A percentile compares a stretch with the other conserved stretches of the same genome.
phyloP scores from a whole-genome alignment of 2,329 filamentous ascomycete species.

The Pseudopithomyces chartarum region DNA sequence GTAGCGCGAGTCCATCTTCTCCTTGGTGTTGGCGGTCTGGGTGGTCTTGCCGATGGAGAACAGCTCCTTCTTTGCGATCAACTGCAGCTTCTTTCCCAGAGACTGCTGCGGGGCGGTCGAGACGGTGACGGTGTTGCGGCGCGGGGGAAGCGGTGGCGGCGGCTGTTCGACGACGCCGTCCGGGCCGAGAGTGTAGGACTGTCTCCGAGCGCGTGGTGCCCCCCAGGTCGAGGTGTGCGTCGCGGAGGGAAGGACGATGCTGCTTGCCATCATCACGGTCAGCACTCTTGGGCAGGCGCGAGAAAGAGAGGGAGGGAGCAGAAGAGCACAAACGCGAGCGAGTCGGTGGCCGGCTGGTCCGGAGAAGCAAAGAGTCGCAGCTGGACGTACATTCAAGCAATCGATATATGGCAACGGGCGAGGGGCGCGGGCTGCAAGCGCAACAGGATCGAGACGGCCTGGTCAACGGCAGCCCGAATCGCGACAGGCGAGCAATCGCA shows the following conservation, averaged over 20 bases:
- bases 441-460: conserved; percentile 9
- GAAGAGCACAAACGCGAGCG: conserved; percentile 23
- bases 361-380: conserved; percentile 30
- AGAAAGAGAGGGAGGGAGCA: conserved; percentile 10
- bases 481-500: conserved; percentile 13
- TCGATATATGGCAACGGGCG: conserved; percentile 22
- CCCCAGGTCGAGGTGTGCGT: conserved; percentile 8
- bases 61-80: conserved; percentile 4
- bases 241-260: conserved; percentile 33
- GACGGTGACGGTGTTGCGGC: conserved; percentile 27
- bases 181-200: conserved; percentile 21
- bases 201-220: conserved; percentile 16
- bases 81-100: conserved; percentile 2
- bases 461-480: conserved; percentile 20
- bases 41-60: not conserved
- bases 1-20: conserved; percentile 41
- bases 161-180: not conserved
- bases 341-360: conserved; percentile 20
- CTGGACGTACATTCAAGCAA: conserved; percentile 41
- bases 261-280: conserved; percentile 41
- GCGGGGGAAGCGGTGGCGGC: conserved; percentile 30
- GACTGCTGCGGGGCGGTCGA: conserved; percentile 28
- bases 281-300: conserved; percentile 17
- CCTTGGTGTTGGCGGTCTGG: not conserved
- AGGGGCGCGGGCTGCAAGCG: conserved; percentile 14